Percentiles rank a stretch among this genome's conserved stretches.
Evolutionary conservation across 2,329 filamentous ascomycete genomes (phyloP).

Genomic region (Aspergillus sp.): DNA sequence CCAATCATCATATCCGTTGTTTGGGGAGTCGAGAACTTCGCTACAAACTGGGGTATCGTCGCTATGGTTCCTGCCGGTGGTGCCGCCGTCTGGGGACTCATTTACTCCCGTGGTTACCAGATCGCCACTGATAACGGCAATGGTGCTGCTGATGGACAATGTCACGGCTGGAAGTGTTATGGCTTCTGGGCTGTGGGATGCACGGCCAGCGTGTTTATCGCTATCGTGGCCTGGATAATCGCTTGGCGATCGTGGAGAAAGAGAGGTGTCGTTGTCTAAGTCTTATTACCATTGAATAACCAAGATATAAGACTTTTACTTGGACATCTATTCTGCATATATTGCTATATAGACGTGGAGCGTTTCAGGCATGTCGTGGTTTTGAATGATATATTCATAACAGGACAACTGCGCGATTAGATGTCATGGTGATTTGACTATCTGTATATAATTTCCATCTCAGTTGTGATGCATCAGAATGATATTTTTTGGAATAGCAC

Average conservation of each 20-base stretch:
- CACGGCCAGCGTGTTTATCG: constrained; percentile 69
- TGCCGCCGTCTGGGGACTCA: constrained; percentile 80
- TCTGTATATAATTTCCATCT: too few relatives aligned
- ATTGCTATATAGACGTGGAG: neutral
- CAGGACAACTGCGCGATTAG: neutral
- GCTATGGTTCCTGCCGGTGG: constrained; percentile 86
- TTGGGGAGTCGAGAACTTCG: constrained; percentile 98
- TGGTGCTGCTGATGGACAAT: constrained; percentile 52
- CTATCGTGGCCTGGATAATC: constrained; percentile 65
- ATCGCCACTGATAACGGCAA: constrained; percentile 37
- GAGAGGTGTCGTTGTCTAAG: constrained; percentile 65
- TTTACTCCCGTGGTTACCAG: constrained; percentile 62
- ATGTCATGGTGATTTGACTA: neutral
- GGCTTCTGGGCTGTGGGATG: constrained; percentile 79
- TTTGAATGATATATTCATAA: neutral
- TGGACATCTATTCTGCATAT: neutral
- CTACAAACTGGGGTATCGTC: constrained; percentile 95
- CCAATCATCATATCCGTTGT: constrained; percentile 95
- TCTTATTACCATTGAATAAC: neutral
- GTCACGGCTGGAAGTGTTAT: constrained; percentile 80
- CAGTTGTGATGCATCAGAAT: too few relatives aligned
- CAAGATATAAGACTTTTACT: neutral
- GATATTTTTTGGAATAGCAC: too few relatives aligned
- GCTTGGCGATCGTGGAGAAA: constrained; percentile 84
- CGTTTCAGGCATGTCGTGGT: too few relatives aligned